Conservation (phyloP, 1,139 yeast species). For the Yamadazyma sp. region DNA sequence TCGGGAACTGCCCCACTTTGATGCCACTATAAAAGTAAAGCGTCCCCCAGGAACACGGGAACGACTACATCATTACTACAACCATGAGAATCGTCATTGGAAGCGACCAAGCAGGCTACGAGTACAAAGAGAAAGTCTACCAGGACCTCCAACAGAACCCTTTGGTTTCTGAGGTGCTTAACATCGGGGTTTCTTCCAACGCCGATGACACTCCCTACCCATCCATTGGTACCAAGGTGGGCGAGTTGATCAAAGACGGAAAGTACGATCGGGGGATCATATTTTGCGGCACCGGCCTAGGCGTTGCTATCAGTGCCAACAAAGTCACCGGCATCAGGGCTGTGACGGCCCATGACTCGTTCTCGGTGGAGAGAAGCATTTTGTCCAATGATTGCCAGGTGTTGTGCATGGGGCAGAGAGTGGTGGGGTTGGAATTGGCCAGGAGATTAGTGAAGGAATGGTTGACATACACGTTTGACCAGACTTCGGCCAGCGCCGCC, state of each 20-base stretch:
- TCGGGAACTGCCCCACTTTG: not conserved
- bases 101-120: constrained; percentile 46
- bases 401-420: constrained; percentile 50
- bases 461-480: constrained; percentile 42
- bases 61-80: not conserved
- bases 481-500: constrained; percentile 38
- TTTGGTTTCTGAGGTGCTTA: constrained; percentile 33
- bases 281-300: constrained; percentile 50
- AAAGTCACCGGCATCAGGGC: constrained; percentile 48
- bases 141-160: constrained; percentile 31
- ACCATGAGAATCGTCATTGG: constrained; percentile 35
- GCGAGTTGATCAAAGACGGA: constrained; percentile 36
- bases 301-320: constrained; percentile 48
- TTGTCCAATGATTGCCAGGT: constrained; percentile 44
- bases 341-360: constrained; percentile 50
- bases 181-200: constrained; percentile 35
- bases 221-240: constrained; percentile 43
- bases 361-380: constrained; percentile 45
- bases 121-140: constrained; percentile 38
- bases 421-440: constrained; percentile 46
- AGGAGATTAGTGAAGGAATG: constrained; percentile 43
- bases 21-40: too few species aligned
- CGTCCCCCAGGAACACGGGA: too few species aligned
- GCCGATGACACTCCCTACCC: constrained; percentile 37
- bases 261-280: constrained; percentile 44